Percentiles rank a stretch among this genome's conserved stretches.
These are phyloP conservation scores for Actinomortierella ambigua DNA, from an alignment of 371 early-diverging fungal species.

Conservation along the genomic window DNA sequence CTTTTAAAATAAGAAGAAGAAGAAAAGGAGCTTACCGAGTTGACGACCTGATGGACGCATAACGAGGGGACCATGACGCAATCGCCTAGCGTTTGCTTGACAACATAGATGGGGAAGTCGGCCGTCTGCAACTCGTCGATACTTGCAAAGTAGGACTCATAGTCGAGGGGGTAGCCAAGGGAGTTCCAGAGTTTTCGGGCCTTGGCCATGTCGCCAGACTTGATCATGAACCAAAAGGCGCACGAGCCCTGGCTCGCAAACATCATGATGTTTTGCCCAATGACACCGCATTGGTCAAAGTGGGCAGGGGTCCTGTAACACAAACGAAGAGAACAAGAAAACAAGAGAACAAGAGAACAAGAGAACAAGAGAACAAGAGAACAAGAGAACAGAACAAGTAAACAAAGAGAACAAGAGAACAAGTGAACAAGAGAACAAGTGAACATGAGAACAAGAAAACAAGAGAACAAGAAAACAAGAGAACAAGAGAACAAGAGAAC, in stretches of 20 bases:
- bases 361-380: background rate
- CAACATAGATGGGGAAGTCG: slow-evolving; percentile 39
- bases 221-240: slow-evolving; percentile 48
- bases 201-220: slow-evolving; percentile 18
- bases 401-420: background rate
- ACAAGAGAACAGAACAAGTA: background rate
- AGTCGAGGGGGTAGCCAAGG: slow-evolving; percentile 32
- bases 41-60: slow-evolving; percentile 46
- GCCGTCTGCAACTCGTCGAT: slow-evolving; percentile 31
- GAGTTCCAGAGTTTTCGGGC: slow-evolving; percentile 27
- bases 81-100: slow-evolving; percentile 47
- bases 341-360: background rate
- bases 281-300: slow-evolving; percentile 48
- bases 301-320: slow-evolving; percentile 42
- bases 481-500: background rate
- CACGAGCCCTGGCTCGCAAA: slow-evolving; percentile 36
- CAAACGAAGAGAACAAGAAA: background rate
- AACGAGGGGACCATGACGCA: slow-evolving; percentile 47
- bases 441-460: background rate
- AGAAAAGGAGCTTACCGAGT: slow-evolving; percentile 17
- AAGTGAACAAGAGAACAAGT: background rate
- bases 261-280: slow-evolving; percentile 51
- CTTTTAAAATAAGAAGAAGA: background rate
- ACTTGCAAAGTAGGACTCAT: slow-evolving; percentile 34
- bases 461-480: background rate